phyloP scores from a whole-genome alignment of 1,284 basidiomycete genomes.

The Thecaphora thlaspeos region DNA sequence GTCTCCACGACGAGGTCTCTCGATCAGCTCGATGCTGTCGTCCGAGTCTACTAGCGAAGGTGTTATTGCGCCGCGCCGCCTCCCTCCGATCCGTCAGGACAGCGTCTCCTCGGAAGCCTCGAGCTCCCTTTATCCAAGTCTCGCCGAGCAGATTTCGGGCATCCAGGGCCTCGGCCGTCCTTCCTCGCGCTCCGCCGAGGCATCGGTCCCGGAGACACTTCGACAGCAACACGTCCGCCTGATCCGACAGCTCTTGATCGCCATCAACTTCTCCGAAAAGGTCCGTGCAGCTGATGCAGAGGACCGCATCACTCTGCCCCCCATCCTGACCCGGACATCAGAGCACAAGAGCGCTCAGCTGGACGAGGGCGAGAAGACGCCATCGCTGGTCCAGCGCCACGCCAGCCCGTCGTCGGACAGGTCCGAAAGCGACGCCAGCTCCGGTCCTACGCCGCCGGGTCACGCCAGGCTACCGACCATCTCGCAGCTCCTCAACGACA shows the following conservation, averaged over 20 bases:
- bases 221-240: slow-evolving; percentile 35
- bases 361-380: slow-evolving; percentile 27
- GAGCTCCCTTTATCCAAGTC: slow-evolving; percentile 31
- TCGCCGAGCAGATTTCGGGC: slow-evolving; percentile 24
- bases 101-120: slow-evolving; percentile 4
- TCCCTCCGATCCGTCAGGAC: slow-evolving; percentile 10
- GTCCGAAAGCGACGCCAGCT: slow-evolving; percentile 17
- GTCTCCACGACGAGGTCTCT: neutral
- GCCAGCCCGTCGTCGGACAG: slow-evolving; percentile 1
- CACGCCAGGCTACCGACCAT: slow-evolving; percentile 38
- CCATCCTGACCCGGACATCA: slow-evolving; percentile 16
- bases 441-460: slow-evolving; percentile 22
- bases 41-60: slow-evolving; percentile 1
- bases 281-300: slow-evolving; percentile 8
- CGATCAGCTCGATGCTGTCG: slow-evolving; percentile 27
- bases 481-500: slow-evolving; percentile 30
- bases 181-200: slow-evolving; percentile 3
- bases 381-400: neutral
- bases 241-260: slow-evolving; percentile 39
- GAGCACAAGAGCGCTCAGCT: neutral
- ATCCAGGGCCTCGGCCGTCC: slow-evolving; percentile 32
- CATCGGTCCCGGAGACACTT: slow-evolving; percentile 7
- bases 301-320: slow-evolving; percentile 15
- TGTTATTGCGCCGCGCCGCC: slow-evolving; percentile 1
- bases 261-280: slow-evolving; percentile 44